Base-by-base conservation (phyloP, 1,284 basidiomycete species). In the Microbotryomycetes sp. region DNA sequence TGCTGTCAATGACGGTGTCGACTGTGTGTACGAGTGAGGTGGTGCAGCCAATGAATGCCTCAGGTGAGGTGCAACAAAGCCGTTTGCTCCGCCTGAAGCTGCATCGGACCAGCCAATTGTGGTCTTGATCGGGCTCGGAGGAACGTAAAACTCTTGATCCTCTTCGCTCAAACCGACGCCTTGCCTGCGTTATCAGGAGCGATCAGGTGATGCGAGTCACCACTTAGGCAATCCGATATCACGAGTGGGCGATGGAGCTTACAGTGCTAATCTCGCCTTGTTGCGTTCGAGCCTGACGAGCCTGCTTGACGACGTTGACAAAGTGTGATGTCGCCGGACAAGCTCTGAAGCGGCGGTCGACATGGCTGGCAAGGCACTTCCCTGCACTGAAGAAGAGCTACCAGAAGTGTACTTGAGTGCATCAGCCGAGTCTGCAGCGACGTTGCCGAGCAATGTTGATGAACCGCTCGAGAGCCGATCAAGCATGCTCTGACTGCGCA, bases 141-240 rank as follows among this genome's bases (percentile, higher is more conserved):
- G 67, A n/a, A 66, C 60, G 50, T 68, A 68, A 29, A 64, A 68
- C 6, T 66, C 54, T 25, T 66, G 64, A 25, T 68, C 67, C 29
- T 64, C 60, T 49, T 64, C 64, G 19, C 58, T 60, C 3, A 66
- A 42, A n/a, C 64, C 64, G 49, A 58, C 64, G 19, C 64, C 64
- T 61, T 66, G 64, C 6, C 64, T 66, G 53, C 30, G 22, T 19
- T n/a, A 52, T 25, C 3, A 28, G 30, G 50, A 51, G 9, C 25
- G n/a, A 9, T 23, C 46, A 28, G 29, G 6, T 12, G 6, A 6
- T 28, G 15, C 23, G 19, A 2, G 50, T 12, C 15, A 16, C 50
- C 12, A 14, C 15, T 29, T 29, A 22, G 9, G 42, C 1, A 3
- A 3, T 25, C 16, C 19, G 32, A 46, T 29, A n/a, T 26, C 4